Evolutionary conservation across 345 rosid species (phyloP).

Genomic region (Melastoma malabathricum): DNA sequence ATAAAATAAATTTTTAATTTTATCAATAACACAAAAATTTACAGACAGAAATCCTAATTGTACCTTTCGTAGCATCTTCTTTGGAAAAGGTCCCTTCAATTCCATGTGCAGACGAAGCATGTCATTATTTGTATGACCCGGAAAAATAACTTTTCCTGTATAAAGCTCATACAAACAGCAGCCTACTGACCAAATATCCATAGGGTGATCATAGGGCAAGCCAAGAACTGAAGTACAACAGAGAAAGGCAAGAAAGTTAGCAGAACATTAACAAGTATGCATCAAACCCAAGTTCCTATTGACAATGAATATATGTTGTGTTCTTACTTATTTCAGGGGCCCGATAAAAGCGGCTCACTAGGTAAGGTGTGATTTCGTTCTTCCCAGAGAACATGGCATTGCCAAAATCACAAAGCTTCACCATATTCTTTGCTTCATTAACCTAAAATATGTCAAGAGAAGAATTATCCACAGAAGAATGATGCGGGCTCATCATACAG

Average conservation of each 20-base stretch:
- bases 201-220: slow-evolving; percentile 84
- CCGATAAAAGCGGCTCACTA: slow-evolving; percentile 98
- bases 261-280: no score
- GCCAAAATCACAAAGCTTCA: slow-evolving; percentile 99
- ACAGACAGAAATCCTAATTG: neutral
- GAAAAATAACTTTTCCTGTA: slow-evolving; percentile 94
- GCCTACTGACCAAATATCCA: slow-evolving; percentile 99
- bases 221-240: slow-evolving; percentile 54
- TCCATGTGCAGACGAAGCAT: slow-evolving; percentile 99
- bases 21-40: neutral
- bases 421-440: slow-evolving; percentile 89
- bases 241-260: no score
- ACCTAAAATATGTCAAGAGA: slow-evolving; percentile 34
- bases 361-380: slow-evolving; percentile 96
- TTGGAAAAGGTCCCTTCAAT: slow-evolving; percentile 86
- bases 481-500: no score
- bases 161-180: slow-evolving; percentile 96
- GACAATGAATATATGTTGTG: no score
- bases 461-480: neutral
- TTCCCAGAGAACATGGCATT: slow-evolving; percentile 98
- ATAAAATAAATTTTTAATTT: no score
- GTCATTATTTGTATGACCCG: slow-evolving; percentile 89
- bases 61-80: slow-evolving; percentile 99
- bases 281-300: no score
- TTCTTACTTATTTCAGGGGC: slow-evolving; percentile 93